Base-by-base conservation (phyloP, 1,284 basidiomycete genomes). In the Heliocybe sulcata region DNA sequence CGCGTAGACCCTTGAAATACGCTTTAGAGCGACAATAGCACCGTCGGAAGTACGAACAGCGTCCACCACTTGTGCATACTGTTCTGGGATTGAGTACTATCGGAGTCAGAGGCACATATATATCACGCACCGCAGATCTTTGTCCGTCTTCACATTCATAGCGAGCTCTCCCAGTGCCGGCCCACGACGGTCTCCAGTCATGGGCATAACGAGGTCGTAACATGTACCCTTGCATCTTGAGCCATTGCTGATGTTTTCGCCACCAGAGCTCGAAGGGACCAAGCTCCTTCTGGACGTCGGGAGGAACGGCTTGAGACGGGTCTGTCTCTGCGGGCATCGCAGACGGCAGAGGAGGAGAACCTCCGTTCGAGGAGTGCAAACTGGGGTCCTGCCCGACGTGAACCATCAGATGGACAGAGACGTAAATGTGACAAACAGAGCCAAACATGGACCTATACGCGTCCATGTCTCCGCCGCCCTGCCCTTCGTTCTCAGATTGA, bases 21-120 rank as follows among this genome's bases (percentile, higher is more conserved):
- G 47, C 54, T 65, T 67, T 45, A 67, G 55, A 25, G 33, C 52
- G 16, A 53, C 22, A 14, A 22, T 4, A 12, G 31, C 25, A 10
- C 52, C 52, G 45, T 53, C 52, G 20, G 35, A 27, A 3, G 26
- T 26, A 11, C 52, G 52, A 9, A 29, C 47, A 19, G 53, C 25
- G 27, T 49, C 53, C 19, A 19, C 27, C 8, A 45, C 10, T n/a
- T 23, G 52, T 3, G 12, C 20, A n/a, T 26, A 22, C 52, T 53
- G 16, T 3, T 10, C 3, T 22, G 6, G 10, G 12, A 3, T 14
- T 35, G 8, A 25, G 35, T 19, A 42, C 12, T 12, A 19, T 20
- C 19, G 26, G 19, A 25, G 16, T 42, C 8, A 20, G 38, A 3
- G 2, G 25, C 31, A 20, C 3, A 53, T 3, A n/a, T 11, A 20